Evolutionary conservation across 495 filamentous ascomycete species (phyloP).

Genomic region (Penicillium atrosanguineum): DNA sequence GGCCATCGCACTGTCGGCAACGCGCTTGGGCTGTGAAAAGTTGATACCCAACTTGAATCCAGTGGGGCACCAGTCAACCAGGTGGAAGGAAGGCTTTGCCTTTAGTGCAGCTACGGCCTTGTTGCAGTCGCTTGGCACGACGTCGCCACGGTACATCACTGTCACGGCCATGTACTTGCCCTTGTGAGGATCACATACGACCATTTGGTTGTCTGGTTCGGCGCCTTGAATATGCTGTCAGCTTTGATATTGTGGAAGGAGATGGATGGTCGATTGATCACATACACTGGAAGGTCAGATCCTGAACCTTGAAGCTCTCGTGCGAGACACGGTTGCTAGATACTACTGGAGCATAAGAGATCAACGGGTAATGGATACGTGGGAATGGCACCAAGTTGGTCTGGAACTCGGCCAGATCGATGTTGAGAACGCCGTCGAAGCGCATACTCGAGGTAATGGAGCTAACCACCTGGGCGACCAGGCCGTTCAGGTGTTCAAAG

Average conservation of each 20-base stretch:
- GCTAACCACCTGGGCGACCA: conserved; percentile 90
- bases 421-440: conserved; percentile 88
- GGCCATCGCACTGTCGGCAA: conserved; percentile 76
- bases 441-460: conserved; percentile 88
- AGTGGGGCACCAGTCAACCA: conserved; percentile 95
- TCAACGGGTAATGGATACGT: conserved; percentile 87
- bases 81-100: conserved; percentile 83
- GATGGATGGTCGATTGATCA: conserved; percentile 7
- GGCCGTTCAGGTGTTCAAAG: conserved; percentile 84
- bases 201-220: conserved; percentile 96
- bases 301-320: conserved; percentile 87
- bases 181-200: conserved; percentile 86
- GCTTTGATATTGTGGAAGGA: not conserved
- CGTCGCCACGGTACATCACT: conserved; percentile 85
- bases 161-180: conserved; percentile 96
- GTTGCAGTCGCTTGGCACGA: conserved; percentile 80
- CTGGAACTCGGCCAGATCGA: conserved; percentile 93
- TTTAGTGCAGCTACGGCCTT: conserved; percentile 78
- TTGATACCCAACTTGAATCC: conserved; percentile 96
- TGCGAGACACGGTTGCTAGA: conserved; percentile 78
- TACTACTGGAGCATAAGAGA: conserved; percentile 86
- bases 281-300: conserved; percentile 83
- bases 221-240: conserved; percentile 55
- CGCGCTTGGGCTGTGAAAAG: conserved; percentile 79
- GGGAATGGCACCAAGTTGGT: conserved; percentile 91